These are phyloP conservation scores for Moelleriella libera DNA, from an alignment of 2,329 filamentous ascomycete species.

Conservation along the genomic window DNA sequence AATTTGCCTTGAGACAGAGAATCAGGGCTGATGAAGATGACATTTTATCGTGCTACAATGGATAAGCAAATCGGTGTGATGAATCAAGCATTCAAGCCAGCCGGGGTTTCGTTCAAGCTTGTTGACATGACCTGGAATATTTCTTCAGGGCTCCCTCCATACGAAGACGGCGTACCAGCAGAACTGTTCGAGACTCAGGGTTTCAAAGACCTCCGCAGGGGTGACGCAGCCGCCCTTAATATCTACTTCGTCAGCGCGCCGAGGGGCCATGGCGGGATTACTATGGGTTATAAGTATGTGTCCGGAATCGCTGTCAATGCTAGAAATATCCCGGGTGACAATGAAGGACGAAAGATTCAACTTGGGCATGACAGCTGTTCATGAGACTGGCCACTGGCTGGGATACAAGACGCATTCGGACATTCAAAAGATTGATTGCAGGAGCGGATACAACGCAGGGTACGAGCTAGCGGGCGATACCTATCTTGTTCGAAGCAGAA, in stretches of 20 bases:
- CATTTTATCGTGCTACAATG: background rate
- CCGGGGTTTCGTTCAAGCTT: background rate
- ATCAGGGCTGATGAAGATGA: background rate
- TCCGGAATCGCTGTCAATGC: background rate
- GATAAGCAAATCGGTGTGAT: background rate
- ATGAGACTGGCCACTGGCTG: background rate
- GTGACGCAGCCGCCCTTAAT: background rate
- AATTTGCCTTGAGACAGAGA: background rate
- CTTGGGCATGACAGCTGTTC: background rate
- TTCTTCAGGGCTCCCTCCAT: background rate
- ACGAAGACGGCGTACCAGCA: background rate
- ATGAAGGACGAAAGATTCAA: background rate
- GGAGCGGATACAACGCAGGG: background rate
- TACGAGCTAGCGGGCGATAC: background rate
- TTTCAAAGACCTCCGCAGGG: background rate
- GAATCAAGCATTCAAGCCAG: background rate
- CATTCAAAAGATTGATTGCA: background rate
- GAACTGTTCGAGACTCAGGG: background rate
- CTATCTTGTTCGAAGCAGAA: background rate
- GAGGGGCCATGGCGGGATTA: background rate
- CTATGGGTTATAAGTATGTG: background rate
- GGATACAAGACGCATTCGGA: background rate
- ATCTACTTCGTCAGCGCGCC: background rate
- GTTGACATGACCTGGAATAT: background rate
- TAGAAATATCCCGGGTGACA: background rate